Base-by-base conservation (phyloP, 2,329 filamentous ascomycete genomes). In the Xylaria digitata region DNA sequence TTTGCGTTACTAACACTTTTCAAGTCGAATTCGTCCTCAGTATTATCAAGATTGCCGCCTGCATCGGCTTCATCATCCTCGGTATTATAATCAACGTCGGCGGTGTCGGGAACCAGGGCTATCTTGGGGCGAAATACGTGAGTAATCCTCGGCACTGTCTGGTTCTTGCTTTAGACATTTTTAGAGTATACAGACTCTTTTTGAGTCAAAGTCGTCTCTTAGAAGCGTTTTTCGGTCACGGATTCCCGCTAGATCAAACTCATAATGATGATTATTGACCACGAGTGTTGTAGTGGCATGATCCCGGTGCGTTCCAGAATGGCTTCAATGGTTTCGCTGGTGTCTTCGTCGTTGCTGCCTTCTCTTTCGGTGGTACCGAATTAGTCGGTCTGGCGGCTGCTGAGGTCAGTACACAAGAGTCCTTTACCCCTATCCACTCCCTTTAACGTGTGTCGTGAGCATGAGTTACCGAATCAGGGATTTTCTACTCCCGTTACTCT, bases 21-120 rank as follows among this genome's bases (percentile, higher is more conserved):
- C 71, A 72, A 79, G 85, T 88, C 68, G 87, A 90, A 72, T 89
- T 89, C 69, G 66, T 85, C 26, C 82, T 89, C 21, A 82, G 82
- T 69, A 79, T 85, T 63, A 82, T 89, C 75, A 90, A 90, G 76
- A 82, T 90, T 70, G 73, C 79, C 13, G 86, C 88, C 52, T 84
- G 85, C 72, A 79, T 85, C 9, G 89, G 88, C 5, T 90, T 91
- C 76, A 90, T 91, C 75, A 83, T 91, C 70, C 79, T 90, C 30
- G 87, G 85, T 50, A 87, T 90, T 61, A 77, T 89, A 63, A 83
- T 89, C 73, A 83, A 88, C 75, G 82, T 80, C 61, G 87, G 87
- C 49, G 87, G 85, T 58, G 86, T 85, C 26, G 85, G 86, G 64
- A 75, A 83, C 68, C 78, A 83, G 71, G 84, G 86, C 43, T 88